Base-by-base conservation (phyloP, 805 yeast species). In the Jamesozyma rosinii region DNA sequence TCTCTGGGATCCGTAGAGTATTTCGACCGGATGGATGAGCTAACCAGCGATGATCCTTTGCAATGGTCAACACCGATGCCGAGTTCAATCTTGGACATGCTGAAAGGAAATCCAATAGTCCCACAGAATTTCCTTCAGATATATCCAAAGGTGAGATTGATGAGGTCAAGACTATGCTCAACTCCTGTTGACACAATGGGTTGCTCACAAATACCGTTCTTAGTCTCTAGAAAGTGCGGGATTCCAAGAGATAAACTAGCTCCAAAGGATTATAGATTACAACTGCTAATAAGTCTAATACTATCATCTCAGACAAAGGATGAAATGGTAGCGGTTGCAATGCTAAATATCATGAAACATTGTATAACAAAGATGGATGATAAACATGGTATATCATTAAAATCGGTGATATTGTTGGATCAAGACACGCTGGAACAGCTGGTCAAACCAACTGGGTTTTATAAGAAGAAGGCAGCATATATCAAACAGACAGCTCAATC, bases 181-280 rank as follows among this genome's bases (percentile, higher is more conserved):
- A 78, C 96, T 0, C 95, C 96, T 0, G 97, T 88, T 2, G 97
- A 88, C 57, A 71, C 79, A 0, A 78, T 85, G 76, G 96, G 96
- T 4, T 87, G 95, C 60, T 87, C 82, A 20, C 67, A 67, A 41
- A 58, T 75, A 9, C 77, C 77, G 0, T 63, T 65, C n/a, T 59
- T 67, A 1, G 53, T 66, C 6, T 52, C 54, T 33, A 51, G 53
- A 13, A 30, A 52, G 20, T 65, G 54, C 41, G 59, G 53, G n/a
- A 54, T 51, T 15, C 36, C 44, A 13, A 49, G 38, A 35, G 45
- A 54, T 17, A 53, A 55, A 9, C 46, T 65, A 3, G 44, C 54
- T 3, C 65, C 66, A 2, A 52, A 55, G 42, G 64, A 66, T 10
- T 69, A 66, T 53, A 68, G 96, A 38, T 81, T 80, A 55, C 95